Evolutionary conservation across 768 basidiomycete genomes (phyloP), one percentile per base, ranked within the genome.

Genomic region (Boletales sp.): DNA sequence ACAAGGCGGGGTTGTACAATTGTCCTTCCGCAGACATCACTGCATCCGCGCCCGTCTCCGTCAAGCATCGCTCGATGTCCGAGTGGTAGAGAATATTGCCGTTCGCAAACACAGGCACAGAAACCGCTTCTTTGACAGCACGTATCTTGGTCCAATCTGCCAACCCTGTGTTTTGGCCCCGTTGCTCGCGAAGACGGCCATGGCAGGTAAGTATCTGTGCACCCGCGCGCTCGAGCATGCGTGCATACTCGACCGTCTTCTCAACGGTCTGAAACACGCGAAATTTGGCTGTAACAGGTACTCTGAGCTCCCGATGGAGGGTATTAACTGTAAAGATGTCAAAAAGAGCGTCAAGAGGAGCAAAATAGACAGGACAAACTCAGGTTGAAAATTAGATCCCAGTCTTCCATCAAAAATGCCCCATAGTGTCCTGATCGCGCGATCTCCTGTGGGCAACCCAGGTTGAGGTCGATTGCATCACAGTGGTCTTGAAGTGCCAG

Each of bases 261-360:
- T 90, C 87, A 25, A 90, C 66, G 0, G 84, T 83, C 2, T 87
- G 81, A 66, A 94, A 97, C 2, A 95, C 84, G 8, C 96, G 83
- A 68, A 97, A 96, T 64, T 99, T 98, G 40, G 93, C 96, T 0
- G 94, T 96, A 3, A 98, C 93, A 2, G 96, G 96, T n/a, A 96
- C 74, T 2, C 80, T 76, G 7, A 99, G 81, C 57, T 94, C 87
- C 33, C 72, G 67, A 63, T 97, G 94, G 1, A 99, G 75, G 3
- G 74, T 91, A 53, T 87, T 89, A 65, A 98, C 95, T 96, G 3
- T 8, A 15, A 51, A 45, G 17, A 40, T 0, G 30, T 53, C 19
- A 54, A 41, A 18, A 37, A 8, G 13, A 21, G 11, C 8, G 8
- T 14, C 0, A 9, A 34, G 17, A 34, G 31, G 11, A 4, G 7